A percentile compares a stretch with the other conserved stretches of the same genome.
Conservation (phyloP, 306 rosid genomes). For the Myrica gale region DNA sequence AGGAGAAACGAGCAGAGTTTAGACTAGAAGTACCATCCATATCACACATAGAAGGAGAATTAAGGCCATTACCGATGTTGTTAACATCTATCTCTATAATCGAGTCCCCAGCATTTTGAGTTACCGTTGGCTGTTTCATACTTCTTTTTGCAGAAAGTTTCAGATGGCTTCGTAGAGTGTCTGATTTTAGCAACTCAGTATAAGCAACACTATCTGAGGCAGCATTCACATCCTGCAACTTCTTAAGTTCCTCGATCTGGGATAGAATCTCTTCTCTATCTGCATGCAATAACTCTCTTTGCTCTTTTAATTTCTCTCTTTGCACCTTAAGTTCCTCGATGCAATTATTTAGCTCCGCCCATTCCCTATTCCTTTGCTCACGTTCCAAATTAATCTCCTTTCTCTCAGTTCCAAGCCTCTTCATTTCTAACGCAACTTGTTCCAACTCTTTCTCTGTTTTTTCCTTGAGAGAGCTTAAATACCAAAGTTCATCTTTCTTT, state of each 20-base stretch:
- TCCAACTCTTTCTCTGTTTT: conserved; percentile 70
- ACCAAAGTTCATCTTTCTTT: conserved; percentile 61
- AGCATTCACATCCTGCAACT: conserved; percentile 60
- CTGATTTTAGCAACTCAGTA: conserved; percentile 51
- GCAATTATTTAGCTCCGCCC: conserved; percentile 81
- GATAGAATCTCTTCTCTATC: conserved; percentile 71
- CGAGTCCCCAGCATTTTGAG: conserved; percentile 32
- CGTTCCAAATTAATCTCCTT: conserved; percentile 79
- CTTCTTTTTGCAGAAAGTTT: conserved; percentile 44
- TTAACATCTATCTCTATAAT: conserved; percentile 30
- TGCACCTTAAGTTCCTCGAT: conserved; percentile 86
- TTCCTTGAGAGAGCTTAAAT: conserved; percentile 63
- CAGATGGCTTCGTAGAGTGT: conserved; percentile 46
- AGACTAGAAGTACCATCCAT: conserved; percentile 42
- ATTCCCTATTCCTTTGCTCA: conserved; percentile 73
- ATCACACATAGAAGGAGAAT: conserved; percentile 46
- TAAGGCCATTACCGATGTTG: conserved; percentile 38
- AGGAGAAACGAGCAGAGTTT: conserved; percentile 57
- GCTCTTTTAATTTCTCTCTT: conserved; percentile 80
- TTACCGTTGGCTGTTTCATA: conserved; percentile 40
- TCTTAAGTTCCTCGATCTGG: conserved; percentile 71
- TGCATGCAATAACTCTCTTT: conserved; percentile 80
- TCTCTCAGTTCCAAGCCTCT: conserved; percentile 75
- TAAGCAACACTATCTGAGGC: conserved; percentile 57
- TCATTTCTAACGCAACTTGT: conserved; percentile 70